Conservation (phyloP, 495 filamentous ascomycete species). For the Penicillium roqueforti region DNA sequence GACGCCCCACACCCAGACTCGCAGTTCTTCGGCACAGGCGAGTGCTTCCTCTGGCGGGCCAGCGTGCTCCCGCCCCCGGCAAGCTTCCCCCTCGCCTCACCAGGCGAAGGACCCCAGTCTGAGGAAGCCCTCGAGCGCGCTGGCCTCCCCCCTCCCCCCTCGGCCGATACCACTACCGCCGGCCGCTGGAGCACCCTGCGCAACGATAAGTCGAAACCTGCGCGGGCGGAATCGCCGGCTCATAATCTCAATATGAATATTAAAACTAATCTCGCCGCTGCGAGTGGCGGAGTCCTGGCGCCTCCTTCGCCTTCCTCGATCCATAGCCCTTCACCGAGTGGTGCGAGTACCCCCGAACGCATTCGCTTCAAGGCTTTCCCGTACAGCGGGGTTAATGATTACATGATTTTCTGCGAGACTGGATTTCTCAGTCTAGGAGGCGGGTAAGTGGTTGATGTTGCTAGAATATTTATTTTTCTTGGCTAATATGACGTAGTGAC, state of each 20-base stretch:
- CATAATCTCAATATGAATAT: constrained; percentile 29
- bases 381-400: constrained; percentile 93
- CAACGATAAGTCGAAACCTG: constrained; percentile 26
- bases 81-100: constrained; percentile 48
- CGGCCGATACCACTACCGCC: constrained; percentile 66
- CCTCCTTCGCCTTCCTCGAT: constrained; percentile 28
- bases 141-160: constrained; percentile 66
- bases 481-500: constrained; percentile 49
- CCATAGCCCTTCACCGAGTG: constrained; percentile 24
- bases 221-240: constrained; percentile 13
- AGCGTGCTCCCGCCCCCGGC: constrained; percentile 49
- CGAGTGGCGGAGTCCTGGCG: constrained; percentile 27
- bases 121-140: constrained; percentile 38
- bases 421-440: constrained; percentile 83
- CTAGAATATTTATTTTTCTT: not conserved
- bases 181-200: constrained; percentile 65
- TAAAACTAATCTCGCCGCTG: constrained; percentile 27
- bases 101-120: constrained; percentile 24
- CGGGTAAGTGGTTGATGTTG: constrained; percentile 47
- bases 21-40: constrained; percentile 91
- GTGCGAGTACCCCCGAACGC: constrained; percentile 52
- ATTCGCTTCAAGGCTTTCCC: constrained; percentile 96
- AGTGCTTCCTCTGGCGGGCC: constrained; percentile 97
- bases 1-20: constrained; percentile 74
- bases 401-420: constrained; percentile 87